These are phyloP conservation scores for Wallacemonas sp. DNA, from an alignment of 208 protist species.

Conservation along the genomic window DNA sequence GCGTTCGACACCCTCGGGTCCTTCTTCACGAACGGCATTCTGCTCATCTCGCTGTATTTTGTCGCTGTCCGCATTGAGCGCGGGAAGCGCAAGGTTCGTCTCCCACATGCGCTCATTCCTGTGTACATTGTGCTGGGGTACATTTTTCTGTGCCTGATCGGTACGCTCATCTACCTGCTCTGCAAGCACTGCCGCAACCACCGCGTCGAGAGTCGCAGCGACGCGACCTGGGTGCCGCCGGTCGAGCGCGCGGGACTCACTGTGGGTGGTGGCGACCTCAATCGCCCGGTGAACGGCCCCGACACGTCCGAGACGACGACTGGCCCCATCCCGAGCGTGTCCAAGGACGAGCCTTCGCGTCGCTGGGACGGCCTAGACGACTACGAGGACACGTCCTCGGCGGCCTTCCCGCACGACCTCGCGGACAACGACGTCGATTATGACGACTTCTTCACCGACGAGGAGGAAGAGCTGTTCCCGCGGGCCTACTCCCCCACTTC, in stretches of 20 bases:
- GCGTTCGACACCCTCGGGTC: slow-evolving; percentile 81
- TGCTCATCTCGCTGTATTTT: slow-evolving; percentile 82
- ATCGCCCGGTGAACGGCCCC: background rate
- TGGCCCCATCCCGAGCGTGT: slow-evolving; percentile 12
- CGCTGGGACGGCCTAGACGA: slow-evolving; percentile 57
- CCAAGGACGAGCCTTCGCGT: slow-evolving; percentile 21
- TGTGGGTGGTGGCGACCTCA: background rate
- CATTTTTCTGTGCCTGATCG: slow-evolving; percentile 60
- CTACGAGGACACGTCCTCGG: slow-evolving; percentile 23
- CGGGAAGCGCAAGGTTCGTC: slow-evolving; percentile 30
- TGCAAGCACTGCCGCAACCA: slow-evolving; percentile 17
- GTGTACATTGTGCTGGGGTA: slow-evolving; percentile 74
- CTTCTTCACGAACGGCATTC: slow-evolving; percentile 80
- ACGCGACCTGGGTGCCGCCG: slow-evolving; percentile 44
- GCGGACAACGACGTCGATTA: slow-evolving; percentile 33
- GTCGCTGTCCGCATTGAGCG: slow-evolving; percentile 68
- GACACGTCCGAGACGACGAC: slow-evolving; percentile 16
- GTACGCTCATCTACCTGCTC: slow-evolving; percentile 64
- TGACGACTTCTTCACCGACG: slow-evolving; percentile 61
- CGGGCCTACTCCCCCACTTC: background rate
- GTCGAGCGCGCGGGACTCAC: slow-evolving; percentile 18
- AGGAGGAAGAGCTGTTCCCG: slow-evolving; percentile 44
- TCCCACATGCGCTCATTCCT: slow-evolving; percentile 60
- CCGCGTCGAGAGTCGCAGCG: slow-evolving; percentile 33
- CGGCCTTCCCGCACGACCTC: slow-evolving; percentile 22